Percentiles rank a stretch among this genome's conserved stretches.
phyloP scores from a whole-genome alignment of 805 yeast species.

The Yarrowia deformans region DNA sequence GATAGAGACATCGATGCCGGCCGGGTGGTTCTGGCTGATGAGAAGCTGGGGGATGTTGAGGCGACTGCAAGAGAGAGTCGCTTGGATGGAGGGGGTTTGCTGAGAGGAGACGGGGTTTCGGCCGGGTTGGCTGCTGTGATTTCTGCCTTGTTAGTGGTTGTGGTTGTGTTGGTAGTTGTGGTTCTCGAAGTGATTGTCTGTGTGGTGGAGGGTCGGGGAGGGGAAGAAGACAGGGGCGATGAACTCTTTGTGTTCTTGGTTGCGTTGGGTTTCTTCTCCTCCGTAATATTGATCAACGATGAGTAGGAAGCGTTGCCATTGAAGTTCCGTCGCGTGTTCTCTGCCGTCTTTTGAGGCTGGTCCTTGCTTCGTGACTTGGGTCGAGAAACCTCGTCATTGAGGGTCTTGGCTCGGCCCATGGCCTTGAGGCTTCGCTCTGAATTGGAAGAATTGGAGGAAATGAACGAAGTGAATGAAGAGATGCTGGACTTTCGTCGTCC shows the following conservation, averaged over 20 bases:
- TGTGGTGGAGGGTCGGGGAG: neutral
- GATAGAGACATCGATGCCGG: slow-evolving; percentile 37
- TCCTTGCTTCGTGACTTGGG: slow-evolving; percentile 22
- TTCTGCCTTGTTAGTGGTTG: slow-evolving; percentile 13
- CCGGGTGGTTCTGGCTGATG: neutral
- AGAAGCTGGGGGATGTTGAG: neutral
- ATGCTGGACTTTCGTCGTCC: slow-evolving; percentile 33
- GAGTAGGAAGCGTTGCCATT: slow-evolving; percentile 19
- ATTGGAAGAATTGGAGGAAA: slow-evolving; percentile 9
- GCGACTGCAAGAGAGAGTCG: slow-evolving; percentile 14
- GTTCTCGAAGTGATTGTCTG: neutral
- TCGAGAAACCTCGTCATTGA: slow-evolving; percentile 4
- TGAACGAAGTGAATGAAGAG: slow-evolving; percentile 32
- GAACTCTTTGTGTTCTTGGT: neutral
- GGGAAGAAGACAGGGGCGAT: slow-evolving; percentile 2
- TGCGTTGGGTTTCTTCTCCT: slow-evolving; percentile 2
- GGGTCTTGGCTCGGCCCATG: slow-evolving; percentile 18
- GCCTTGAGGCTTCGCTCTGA: slow-evolving; percentile 27
- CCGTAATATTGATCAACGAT: slow-evolving; percentile 26
- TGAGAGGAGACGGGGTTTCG: slow-evolving; percentile 7
- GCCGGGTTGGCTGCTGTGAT: slow-evolving; percentile 7
- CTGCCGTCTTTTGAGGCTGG: slow-evolving; percentile 8
- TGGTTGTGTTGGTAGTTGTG: neutral
- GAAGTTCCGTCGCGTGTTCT: neutral
- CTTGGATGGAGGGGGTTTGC: slow-evolving; percentile 5